Conservation (phyloP, 1,139 yeast species). For the Torulaspora globosa region DNA sequence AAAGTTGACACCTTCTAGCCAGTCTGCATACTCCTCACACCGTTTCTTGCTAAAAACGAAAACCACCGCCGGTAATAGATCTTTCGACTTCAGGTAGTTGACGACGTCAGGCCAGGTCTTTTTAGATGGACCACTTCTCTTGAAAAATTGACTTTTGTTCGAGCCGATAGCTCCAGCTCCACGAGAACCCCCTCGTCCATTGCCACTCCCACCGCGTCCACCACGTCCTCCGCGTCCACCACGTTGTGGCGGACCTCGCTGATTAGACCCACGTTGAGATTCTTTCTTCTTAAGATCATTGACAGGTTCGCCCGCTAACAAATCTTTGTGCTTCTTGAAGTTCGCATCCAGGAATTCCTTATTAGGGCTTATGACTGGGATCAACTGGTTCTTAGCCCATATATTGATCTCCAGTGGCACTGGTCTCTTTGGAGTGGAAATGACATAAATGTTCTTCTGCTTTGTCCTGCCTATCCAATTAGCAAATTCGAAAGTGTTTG, state of each 20-base stretch:
- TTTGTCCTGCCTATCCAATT: constrained; percentile 98
- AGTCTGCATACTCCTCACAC: constrained; percentile 89
- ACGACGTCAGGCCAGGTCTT: constrained; percentile 74
- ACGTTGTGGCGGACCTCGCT: constrained; percentile 27
- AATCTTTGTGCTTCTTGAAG: constrained; percentile 58
- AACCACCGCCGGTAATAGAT: constrained; percentile 80
- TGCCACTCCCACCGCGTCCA: constrained; percentile 32
- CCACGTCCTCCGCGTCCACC: constrained; percentile 22
- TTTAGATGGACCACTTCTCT: constrained; percentile 69
- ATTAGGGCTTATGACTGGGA: constrained; percentile 69
- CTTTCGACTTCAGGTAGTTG: constrained; percentile 62
- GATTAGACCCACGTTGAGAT: constrained; percentile 26
- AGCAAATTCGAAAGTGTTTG: constrained; percentile 96
- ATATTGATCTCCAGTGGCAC: constrained; percentile 85
- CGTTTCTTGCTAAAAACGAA: constrained; percentile 91
- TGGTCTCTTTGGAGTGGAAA: constrained; percentile 92
- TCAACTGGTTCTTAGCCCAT: constrained; percentile 69
- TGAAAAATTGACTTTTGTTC: constrained; percentile 39
- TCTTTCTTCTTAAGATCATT: constrained; percentile 26
- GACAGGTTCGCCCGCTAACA: constrained; percentile 43
- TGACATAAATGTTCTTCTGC: constrained; percentile 90
- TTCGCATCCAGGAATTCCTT: constrained; percentile 64
- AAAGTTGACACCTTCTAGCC: constrained; percentile 69
- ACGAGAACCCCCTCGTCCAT: constrained; percentile 40
- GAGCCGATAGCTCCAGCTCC: constrained; percentile 41